A percentile compares a stretch with the other conserved stretches of the same genome.
Evolutionary conservation across 805 yeast genomes (phyloP).

Genomic region (Wickerhamiella siamensis): DNA sequence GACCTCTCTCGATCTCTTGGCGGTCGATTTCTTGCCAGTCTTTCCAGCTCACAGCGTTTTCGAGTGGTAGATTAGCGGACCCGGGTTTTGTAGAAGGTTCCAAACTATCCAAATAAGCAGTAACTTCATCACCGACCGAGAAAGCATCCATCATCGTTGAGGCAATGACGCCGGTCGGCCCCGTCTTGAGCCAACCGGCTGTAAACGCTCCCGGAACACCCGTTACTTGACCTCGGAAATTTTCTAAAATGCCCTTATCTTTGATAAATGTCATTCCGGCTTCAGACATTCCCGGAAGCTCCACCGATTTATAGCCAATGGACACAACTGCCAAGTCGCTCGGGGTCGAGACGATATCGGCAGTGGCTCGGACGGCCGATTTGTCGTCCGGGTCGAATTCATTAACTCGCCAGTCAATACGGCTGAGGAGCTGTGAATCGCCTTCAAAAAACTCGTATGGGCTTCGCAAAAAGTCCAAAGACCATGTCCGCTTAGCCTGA

Average conservation of each 20-base stretch:
- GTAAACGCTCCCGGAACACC: slow-evolving; percentile 40
- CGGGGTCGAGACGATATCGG: slow-evolving; percentile 19
- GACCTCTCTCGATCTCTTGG: slow-evolving; percentile 39
- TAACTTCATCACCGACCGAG: slow-evolving; percentile 51
- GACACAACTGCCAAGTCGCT: slow-evolving; percentile 64
- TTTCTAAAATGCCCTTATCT: slow-evolving; percentile 24
- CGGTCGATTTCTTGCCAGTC: slow-evolving; percentile 50
- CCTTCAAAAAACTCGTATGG: slow-evolving; percentile 39
- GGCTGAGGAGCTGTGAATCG: slow-evolving; percentile 29
- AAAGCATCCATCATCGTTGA: slow-evolving; percentile 77
- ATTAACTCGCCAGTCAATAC: slow-evolving; percentile 39
- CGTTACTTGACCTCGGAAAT: slow-evolving; percentile 9
- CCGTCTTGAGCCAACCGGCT: slow-evolving; percentile 82
- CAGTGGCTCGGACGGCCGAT: slow-evolving; percentile 28
- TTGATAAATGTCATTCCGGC: slow-evolving; percentile 36
- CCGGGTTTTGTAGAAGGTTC: slow-evolving; percentile 23
- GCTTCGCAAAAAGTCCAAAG: slow-evolving; percentile 49
- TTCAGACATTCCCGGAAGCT: slow-evolving; percentile 44
- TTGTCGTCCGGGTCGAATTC: slow-evolving; percentile 29
- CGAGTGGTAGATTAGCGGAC: slow-evolving; percentile 10
- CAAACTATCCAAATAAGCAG: slow-evolving; percentile 22
- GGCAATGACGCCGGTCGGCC: slow-evolving; percentile 83
- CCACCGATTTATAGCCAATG: slow-evolving; percentile 66
- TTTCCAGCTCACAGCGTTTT: slow-evolving; percentile 38
- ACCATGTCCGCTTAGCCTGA: slow-evolving; percentile 36